Evolutionary conservation across 139 green algal species (phyloP).

Genomic region (Coelastrella sp.): DNA sequence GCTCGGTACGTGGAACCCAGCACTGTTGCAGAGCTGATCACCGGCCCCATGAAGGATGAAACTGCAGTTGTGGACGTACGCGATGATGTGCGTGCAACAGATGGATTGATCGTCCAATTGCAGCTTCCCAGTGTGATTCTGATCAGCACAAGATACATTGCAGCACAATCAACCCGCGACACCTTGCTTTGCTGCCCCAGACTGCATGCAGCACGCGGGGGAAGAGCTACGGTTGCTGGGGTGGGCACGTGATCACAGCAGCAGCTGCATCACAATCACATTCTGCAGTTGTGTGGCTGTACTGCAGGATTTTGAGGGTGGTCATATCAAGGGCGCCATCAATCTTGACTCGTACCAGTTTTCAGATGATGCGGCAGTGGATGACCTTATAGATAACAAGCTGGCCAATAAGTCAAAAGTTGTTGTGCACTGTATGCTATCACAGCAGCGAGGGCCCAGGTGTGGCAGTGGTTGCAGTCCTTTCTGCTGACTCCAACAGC

Average conservation of each 20-base stretch:
- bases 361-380: not conserved
- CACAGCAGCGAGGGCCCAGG: constrained; percentile 29
- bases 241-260: not conserved
- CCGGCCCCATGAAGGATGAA: constrained; percentile 31
- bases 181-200: not conserved
- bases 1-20: constrained; percentile 9
- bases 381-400: constrained; percentile 28
- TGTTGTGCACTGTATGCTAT: constrained; percentile 37
- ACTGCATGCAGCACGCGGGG: not conserved
- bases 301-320: constrained; percentile 23
- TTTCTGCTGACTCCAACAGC: too few species aligned
- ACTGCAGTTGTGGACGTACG: constrained; percentile 24
- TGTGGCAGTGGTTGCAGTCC: not conserved
- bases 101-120: too few species aligned
- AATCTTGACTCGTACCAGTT: constrained; percentile 29
- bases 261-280: not conserved
- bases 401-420: constrained; percentile 13
- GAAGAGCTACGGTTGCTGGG: not conserved
- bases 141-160: too few species aligned
- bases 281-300: not conserved
- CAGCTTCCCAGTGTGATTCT: too few species aligned
- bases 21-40: constrained; percentile 18
- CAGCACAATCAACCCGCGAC: too few species aligned
- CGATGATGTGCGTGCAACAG: constrained; percentile 5
- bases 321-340: constrained; percentile 44